Evolutionary conservation across 2,329 filamentous ascomycete species (phyloP).

Genomic region (Aspergillus tanneri): DNA sequence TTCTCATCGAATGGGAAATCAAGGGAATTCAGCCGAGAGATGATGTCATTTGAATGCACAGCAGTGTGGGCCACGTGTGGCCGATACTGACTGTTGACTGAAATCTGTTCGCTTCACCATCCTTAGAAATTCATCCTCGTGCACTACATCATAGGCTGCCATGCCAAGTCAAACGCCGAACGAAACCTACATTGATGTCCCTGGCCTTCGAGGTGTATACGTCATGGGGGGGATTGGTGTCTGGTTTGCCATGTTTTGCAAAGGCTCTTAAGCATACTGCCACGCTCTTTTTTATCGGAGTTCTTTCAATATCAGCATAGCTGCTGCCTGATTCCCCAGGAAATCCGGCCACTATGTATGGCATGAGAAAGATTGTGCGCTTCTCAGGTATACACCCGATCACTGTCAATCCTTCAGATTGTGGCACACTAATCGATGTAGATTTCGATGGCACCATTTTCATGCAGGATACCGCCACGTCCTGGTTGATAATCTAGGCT

Average conservation of each 20-base stretch:
- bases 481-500: constrained; percentile 65
- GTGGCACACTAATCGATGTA: constrained; percentile 29
- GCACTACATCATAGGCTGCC: not conserved
- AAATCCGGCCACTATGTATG: not conserved
- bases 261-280: not conserved
- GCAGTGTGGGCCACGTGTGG: not conserved
- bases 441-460: constrained; percentile 73
- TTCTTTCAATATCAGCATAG: not conserved
- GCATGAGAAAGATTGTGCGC: constrained; percentile 46
- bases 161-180: not conserved
- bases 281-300: not conserved
- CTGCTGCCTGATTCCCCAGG: too few species aligned
- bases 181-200: not conserved
- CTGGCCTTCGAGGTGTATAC: not conserved
- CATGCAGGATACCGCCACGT: constrained; percentile 69
- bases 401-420: not conserved
- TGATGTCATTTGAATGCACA: not conserved
- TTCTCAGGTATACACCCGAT: constrained; percentile 41
- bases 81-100: not conserved
- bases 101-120: not conserved
- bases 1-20: not conserved
- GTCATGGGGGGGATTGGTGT: not conserved
- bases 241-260: not conserved
- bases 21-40: not conserved
- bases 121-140: not conserved